Evolutionary conservation across 2,329 filamentous ascomycete genomes (phyloP), one percentile per base, ranked within the genome.

Genomic region (Nannizziopsis arthrosporioides): DNA sequence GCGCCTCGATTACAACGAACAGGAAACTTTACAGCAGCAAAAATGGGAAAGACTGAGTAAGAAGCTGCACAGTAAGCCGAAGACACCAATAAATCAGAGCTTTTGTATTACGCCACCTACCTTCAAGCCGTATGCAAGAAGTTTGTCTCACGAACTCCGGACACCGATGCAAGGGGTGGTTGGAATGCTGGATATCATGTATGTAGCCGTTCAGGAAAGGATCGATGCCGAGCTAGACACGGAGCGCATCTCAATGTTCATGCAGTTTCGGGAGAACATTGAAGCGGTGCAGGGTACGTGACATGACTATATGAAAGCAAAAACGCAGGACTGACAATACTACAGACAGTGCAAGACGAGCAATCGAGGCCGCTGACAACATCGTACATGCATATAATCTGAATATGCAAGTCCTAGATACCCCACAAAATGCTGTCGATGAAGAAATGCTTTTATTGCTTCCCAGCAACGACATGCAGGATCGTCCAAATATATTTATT

Each of bases 81-180:
- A 53, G 62, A 55, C 36, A 54, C 50, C 30, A 53, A 44, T 32
- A 55, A 51, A 56, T 56, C 37, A 57, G 51, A 44, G 50, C 50
- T 41, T 55, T 53, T n/a, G 19, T 18, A 47, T 41, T 30, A 38
- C 37, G 22, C 31, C 55, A 71, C 78, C 39, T 52, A 82, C 80
- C 1, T 67, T 85, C 14, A 81, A 83, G 57, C 81, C 82, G 0
- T 85, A 82, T 59, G 82, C 82, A n/a, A 74, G 80, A 53, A 84
- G 78, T 57, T 64, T 85, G 30, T 85, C 82, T 0, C 82, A 85
- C 55, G 82, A 85, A 59, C 63, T 85, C 41, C 71, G 82, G 52
- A 85, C 82, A 2, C 82, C 82, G 1, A 84, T 85, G 81, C 82
- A 85, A 62, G 82, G 82, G 37, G 80, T 85, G 5, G 80, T 85